Evolutionary conservation across 805 yeast species (phyloP).

Genomic region (Wickerhamiella nectarea): DNA sequence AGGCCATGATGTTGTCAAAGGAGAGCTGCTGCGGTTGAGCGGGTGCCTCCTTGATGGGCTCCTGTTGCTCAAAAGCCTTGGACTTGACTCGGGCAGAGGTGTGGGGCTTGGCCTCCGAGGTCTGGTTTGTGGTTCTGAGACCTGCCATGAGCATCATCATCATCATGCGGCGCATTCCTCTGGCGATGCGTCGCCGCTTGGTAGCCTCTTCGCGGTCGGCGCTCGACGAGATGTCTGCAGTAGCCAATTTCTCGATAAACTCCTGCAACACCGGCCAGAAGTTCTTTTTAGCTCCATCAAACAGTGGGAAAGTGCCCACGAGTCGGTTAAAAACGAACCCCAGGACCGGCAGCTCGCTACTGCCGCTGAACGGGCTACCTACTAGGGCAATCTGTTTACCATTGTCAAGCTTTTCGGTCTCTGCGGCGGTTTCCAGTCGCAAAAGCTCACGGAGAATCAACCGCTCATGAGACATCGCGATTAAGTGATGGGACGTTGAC

Average conservation of each 20-base stretch:
- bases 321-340: conserved; percentile 52
- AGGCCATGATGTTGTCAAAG: conserved; percentile 26
- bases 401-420: conserved; percentile 45
- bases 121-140: conserved; percentile 42
- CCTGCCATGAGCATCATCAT: conserved; percentile 64
- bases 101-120: conserved; percentile 24
- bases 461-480: conserved; percentile 46
- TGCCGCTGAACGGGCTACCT: conserved; percentile 56
- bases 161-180: conserved; percentile 48
- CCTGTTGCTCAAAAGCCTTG: conserved; percentile 4
- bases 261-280: conserved; percentile 82
- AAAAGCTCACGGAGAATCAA: conserved; percentile 73
- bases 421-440: conserved; percentile 45
- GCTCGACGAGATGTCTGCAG: conserved; percentile 55
- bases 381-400: conserved; percentile 50
- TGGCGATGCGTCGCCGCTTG: conserved; percentile 49
- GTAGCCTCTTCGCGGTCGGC: conserved; percentile 65
- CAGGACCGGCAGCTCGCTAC: conserved; percentile 46
- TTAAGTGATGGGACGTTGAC: too few relatives aligned
- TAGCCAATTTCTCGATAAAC: conserved; percentile 66
- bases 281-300: conserved; percentile 35
- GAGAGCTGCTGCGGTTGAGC: conserved; percentile 18
- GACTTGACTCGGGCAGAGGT: conserved; percentile 8
- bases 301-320: conserved; percentile 59
- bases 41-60: conserved; percentile 16